Base-by-base conservation (phyloP, 371 early-diverging fungal species). In the Vairimorpha ceranae region DNA sequence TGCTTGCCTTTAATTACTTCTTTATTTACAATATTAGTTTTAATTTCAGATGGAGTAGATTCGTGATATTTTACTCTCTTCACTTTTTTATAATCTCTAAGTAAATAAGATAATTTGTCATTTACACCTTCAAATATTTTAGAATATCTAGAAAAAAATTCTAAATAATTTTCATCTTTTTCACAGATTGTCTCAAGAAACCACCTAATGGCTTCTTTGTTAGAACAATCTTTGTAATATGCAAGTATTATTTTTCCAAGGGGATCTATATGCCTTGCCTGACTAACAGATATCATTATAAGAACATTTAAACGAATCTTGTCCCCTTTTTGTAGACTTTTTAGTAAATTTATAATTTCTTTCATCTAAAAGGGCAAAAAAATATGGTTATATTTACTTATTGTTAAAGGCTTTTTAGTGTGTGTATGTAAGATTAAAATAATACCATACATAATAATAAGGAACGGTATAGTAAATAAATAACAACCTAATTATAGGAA, bases 221-320 rank as follows among this genome's bases (percentile, higher is more conserved):
- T 36, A 7, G 30, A 36, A 21, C 46, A 60, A 15, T n/a, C 33
- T 25, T 60, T 59, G 32, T 70, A 59, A 23, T 70, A 45, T 12
- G 15, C 45, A 12, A 70, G n/a, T 1, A 70, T 32, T n/a, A 25
- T 32, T 41, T 70, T 60, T 14, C 60, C 8, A 25, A 70, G 17
- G 0, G 23, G 29, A 6, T 70, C 70, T 4, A 54, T 35, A 7
- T 59, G 30, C 4, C 59, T 30, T 32, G 43, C 1, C n/a, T 59
- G 60, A 30, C 70, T 58, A 15, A 59, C 70, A 4, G 70, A 70
- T 27, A 70, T 70, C 60, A 70, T 70, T 30, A 70, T 27, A 17
- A 70, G 48, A 21, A 70, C 70, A 23, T 70, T 70, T 27, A 52
- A 41, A 17, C 41, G 15, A 30, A 70, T 60, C 32, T 70, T 70